phyloP scores from a whole-genome alignment of 225 moss, liverwort and hornwort species.

The Neckera pumila region DNA sequence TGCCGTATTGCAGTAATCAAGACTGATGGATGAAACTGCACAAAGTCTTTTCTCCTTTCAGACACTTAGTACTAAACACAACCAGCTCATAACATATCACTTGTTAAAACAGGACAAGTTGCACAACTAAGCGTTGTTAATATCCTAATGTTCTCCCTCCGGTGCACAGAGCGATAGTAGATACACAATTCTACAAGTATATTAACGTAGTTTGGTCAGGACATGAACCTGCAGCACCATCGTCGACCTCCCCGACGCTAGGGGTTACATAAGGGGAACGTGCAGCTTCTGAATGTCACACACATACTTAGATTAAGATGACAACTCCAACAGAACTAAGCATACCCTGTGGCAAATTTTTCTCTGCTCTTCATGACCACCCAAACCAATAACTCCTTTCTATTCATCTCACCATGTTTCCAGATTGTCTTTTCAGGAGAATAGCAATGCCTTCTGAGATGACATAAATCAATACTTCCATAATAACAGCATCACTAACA shows the following conservation, averaged over 20 bases:
- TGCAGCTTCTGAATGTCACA: constrained; percentile 59
- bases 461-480: background rate
- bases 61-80: background rate
- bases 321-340: background rate
- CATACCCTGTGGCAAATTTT: background rate
- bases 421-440: background rate
- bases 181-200: background rate
- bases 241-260: constrained; percentile 63
- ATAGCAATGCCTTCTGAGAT: background rate
- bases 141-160: background rate
- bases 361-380: background rate
- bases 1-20: background rate
- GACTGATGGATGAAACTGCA: background rate
- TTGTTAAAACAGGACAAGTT: background rate
- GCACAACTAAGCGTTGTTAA: background rate
- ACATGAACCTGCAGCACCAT: constrained; percentile 72
- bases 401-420: background rate
- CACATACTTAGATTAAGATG: constrained; percentile 6
- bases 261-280: constrained; percentile 47
- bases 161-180: background rate
- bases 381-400: background rate
- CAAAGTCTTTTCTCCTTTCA: background rate
- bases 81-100: background rate
- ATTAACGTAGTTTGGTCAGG: background rate
- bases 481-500: background rate